Evolutionary conservation across 345 rosid genomes (phyloP).

Genomic region (Acer negundo): DNA sequence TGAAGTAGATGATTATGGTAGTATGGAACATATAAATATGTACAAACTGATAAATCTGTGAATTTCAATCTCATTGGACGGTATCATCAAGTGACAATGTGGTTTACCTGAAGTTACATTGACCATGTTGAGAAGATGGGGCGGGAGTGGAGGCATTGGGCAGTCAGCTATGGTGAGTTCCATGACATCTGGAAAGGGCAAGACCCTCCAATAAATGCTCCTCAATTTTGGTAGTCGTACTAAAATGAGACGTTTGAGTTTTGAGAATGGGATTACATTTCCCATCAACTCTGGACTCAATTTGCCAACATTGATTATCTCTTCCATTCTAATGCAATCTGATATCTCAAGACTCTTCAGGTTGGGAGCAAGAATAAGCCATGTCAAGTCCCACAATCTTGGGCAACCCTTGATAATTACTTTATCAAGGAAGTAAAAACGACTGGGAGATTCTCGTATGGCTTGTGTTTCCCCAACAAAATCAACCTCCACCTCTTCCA

Average conservation of each 20-base stretch:
- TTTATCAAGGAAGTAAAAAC: background rate
- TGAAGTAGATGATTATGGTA: too few species aligned
- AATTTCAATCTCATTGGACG: too few species aligned
- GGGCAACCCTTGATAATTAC: background rate
- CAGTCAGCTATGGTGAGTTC: constrained; percentile 12
- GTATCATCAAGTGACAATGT: too few species aligned
- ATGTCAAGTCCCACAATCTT: constrained; percentile 3
- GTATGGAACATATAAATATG: too few species aligned
- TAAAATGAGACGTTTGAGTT: background rate
- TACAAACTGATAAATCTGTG: too few species aligned
- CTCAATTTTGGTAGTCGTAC: background rate
- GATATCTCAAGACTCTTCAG: background rate
- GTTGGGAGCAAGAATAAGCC: constrained; percentile 12
- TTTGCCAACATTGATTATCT: background rate
- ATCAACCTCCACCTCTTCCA: background rate
- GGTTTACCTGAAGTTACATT: too few species aligned
- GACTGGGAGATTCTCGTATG: background rate
- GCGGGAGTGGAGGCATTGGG: background rate
- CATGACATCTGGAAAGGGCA: background rate
- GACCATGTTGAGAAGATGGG: too few species aligned
- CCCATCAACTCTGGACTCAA: background rate
- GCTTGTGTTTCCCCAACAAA: background rate
- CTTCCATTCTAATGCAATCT: background rate
- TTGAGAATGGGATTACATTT: background rate
- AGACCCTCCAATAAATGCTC: background rate